Conservation (phyloP, 306 rosid species). For the Potentilla sterilis region DNA sequence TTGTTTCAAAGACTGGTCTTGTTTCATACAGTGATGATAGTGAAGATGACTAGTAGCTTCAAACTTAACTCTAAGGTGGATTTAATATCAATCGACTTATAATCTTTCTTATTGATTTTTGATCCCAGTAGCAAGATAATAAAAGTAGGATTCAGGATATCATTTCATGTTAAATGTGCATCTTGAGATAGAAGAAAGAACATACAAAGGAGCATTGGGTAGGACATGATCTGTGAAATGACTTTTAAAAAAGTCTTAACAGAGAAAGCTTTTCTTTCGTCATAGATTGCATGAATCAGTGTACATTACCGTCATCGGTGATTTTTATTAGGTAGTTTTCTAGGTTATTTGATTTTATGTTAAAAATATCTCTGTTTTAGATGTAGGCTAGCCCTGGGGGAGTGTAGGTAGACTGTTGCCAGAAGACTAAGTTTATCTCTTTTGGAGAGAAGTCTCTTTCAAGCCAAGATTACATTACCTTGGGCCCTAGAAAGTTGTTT, state of each 20-base stretch:
- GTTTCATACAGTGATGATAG: slow-evolving; percentile 91
- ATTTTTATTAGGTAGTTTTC: background rate
- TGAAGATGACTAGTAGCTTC: slow-evolving; percentile 53
- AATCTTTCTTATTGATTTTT: background rate
- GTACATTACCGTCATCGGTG: background rate
- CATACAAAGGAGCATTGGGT: background rate
- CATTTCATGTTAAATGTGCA: background rate
- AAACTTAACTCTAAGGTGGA: background rate
- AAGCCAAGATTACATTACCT: background rate
- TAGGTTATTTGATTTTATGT: background rate
- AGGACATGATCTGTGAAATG: slow-evolving; percentile 7
- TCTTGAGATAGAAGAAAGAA: background rate
- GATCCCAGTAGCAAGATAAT: background rate
- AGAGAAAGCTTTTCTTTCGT: background rate
- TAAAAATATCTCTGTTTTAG: background rate
- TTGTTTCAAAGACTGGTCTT: slow-evolving; percentile 43
- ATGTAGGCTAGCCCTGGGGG: background rate
- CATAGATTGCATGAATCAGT: background rate
- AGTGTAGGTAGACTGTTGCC: background rate
- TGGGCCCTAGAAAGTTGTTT: background rate
- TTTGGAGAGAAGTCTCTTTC: background rate
- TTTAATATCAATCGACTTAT: background rate
- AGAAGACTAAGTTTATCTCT: too few species aligned
- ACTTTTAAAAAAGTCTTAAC: background rate
- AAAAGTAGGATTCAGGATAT: background rate